phyloP scores from a whole-genome alignment of 306 rosid genomes.

The Trifolium subterraneum region DNA sequence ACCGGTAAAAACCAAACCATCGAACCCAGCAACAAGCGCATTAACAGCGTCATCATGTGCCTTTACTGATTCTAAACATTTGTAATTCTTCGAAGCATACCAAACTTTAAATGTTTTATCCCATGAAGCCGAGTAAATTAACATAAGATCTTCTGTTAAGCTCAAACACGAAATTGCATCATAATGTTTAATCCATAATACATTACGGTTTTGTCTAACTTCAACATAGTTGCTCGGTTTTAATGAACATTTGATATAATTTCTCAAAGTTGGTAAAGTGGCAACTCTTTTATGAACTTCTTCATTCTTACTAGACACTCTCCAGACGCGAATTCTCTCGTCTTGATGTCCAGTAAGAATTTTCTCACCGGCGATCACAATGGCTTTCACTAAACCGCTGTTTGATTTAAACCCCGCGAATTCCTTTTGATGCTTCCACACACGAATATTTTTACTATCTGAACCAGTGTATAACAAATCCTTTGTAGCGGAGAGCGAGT shows the following conservation, averaged over 20 bases:
- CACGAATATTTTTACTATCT: conserved; percentile 90
- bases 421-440: conserved; percentile 85
- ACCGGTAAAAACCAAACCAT: conserved; percentile 75
- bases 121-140: conserved; percentile 90
- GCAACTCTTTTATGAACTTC: conserved; percentile 62
- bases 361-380: conserved; percentile 56
- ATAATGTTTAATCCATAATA: conserved; percentile 75
- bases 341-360: conserved; percentile 92
- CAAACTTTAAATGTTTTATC: conserved; percentile 91
- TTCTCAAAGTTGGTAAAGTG: conserved; percentile 66
- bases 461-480: conserved; percentile 83
- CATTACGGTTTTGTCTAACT: conserved; percentile 55
- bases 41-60: conserved; percentile 95
- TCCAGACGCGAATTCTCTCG: conserved; percentile 88
- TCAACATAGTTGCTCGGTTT: conserved; percentile 83
- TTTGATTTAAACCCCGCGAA: conserved; percentile 71
- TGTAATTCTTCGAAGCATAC: conserved; percentile 65
- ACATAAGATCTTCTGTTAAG: conserved; percentile 61
- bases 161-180: conserved; percentile 82
- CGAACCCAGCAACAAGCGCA: conserved; percentile 57
- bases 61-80: conserved; percentile 78
- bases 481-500: conserved; percentile 76
- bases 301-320: conserved; percentile 47
- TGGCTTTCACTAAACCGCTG: conserved; percentile 83
- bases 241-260: conserved; percentile 69